Conservation (phyloP, 345 rosid genomes). For the Gossypium thurberi region DNA sequence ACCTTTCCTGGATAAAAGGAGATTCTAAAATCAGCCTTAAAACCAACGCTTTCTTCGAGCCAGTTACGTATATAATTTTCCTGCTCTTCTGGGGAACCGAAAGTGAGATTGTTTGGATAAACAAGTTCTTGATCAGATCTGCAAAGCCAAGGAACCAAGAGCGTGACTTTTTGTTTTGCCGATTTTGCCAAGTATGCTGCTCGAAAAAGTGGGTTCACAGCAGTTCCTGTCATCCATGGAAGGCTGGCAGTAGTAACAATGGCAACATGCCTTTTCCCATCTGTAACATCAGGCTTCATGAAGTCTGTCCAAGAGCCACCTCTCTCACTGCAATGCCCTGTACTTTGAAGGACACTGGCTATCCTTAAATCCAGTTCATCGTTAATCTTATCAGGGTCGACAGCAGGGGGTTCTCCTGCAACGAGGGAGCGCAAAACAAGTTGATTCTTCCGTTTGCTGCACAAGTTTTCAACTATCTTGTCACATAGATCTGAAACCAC, state of each 20-base stretch:
- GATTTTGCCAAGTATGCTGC: conserved; percentile 88
- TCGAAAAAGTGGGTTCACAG: conserved; percentile 89
- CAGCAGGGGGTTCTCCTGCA: conserved; percentile 47
- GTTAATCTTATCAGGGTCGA: conserved; percentile 35
- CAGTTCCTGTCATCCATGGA: conserved; percentile 99
- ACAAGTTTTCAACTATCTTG: conserved; percentile 78
- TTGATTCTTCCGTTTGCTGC: conserved; percentile 72
- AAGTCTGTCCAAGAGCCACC: conserved; percentile 84
- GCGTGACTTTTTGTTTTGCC: conserved; percentile 81
- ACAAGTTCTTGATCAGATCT: conserved; percentile 92
- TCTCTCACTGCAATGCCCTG: conserved; percentile 74
- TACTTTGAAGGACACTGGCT: conserved; percentile 92
- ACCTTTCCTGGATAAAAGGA: conserved; percentile 99
- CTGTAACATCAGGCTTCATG: conserved; percentile 41
- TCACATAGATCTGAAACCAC: conserved; percentile 68
- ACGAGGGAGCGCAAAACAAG: conserved; percentile 47
- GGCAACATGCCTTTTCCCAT: conserved; percentile 80
- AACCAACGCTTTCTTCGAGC: conserved; percentile 92
- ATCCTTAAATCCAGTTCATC: conserved; percentile 75
- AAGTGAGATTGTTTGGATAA: conserved; percentile 76
- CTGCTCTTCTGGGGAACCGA: conserved; percentile 91
- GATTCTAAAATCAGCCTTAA: conserved; percentile 81
- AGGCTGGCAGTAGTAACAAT: conserved; percentile 62
- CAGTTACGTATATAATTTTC: conserved; percentile 85
- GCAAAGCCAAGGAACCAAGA: conserved; percentile 97